These are phyloP conservation scores for Chaetomiaceae sp. DNA, from an alignment of 2,329 filamentous ascomycete species.

Conservation along the genomic window DNA sequence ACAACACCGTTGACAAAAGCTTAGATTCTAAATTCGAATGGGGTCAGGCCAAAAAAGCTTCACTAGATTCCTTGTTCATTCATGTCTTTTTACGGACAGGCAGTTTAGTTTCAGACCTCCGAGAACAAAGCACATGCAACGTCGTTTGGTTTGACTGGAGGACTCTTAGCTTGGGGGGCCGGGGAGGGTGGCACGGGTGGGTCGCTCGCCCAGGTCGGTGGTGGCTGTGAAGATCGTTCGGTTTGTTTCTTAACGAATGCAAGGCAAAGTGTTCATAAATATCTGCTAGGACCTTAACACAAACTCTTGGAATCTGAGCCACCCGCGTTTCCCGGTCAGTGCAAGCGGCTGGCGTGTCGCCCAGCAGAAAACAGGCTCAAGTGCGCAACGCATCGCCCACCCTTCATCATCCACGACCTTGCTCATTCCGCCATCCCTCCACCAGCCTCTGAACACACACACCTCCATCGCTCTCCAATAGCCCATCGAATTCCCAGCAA, in stretches of 20 bases:
- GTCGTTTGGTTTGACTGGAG: not conserved
- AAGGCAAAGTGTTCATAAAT: no score
- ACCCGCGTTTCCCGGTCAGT: constrained; percentile 19
- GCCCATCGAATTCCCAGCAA: constrained; percentile 8
- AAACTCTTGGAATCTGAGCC: constrained; percentile 12
- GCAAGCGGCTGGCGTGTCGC: constrained; percentile 20
- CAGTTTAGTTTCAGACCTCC: not conserved
- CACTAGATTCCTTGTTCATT: no score
- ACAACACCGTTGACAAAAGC: no score
- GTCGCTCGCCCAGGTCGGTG: no score
- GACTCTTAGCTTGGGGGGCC: no score
- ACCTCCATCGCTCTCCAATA: constrained; percentile 4
- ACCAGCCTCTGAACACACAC: constrained; percentile 9
- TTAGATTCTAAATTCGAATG: no score
- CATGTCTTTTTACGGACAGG: not conserved
- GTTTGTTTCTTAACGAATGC: no score
- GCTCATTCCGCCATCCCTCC: constrained; percentile 19
- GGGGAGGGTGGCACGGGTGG: no score
- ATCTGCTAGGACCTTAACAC: not conserved
- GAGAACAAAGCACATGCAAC: constrained; percentile 2
- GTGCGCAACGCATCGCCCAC: constrained; percentile 22
- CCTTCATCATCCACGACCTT: constrained; percentile 17
- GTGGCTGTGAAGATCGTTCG: no score
- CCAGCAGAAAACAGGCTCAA: constrained; percentile 25
- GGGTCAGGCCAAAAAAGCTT: no score